These are phyloP conservation scores for Calonectria pauciramosa DNA, from an alignment of 2,329 filamentous ascomycete genomes.

Conservation along the genomic window DNA sequence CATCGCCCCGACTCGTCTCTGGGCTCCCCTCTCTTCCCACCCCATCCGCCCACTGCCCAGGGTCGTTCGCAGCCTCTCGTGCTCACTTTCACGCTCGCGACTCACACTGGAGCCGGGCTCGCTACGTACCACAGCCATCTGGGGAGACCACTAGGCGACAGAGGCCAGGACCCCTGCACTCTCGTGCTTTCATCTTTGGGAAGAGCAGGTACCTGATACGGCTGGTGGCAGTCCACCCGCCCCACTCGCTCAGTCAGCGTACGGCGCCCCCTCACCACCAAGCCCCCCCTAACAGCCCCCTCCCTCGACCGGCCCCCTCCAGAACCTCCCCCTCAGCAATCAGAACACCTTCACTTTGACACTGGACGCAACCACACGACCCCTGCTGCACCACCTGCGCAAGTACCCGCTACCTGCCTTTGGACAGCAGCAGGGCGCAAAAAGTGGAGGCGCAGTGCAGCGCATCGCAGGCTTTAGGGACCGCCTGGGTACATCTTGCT, in stretches of 20 bases:
- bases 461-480: background rate
- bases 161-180: conserved; percentile 15
- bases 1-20: background rate
- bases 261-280: background rate
- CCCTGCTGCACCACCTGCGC: conserved; percentile 27
- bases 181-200: conserved; percentile 13
- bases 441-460: conserved; percentile 19
- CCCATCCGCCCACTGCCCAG: background rate
- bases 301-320: conserved; percentile 5
- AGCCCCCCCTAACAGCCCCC: conserved; percentile 19
- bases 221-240: conserved; percentile 24
- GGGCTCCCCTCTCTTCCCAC: conserved; percentile 17
- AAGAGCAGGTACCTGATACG: conserved; percentile 29
- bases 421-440: conserved; percentile 1
- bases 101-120: conserved; percentile 17
- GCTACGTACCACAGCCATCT: conserved; percentile 20
- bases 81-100: conserved; percentile 6
- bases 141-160: background rate
- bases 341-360: background rate
- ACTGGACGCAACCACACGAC: conserved; percentile 37
- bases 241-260: conserved; percentile 22
- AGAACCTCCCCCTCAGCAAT: background rate
- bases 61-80: background rate
- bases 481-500: background rate
- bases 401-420: conserved; percentile 25